Base-by-base conservation (phyloP, 805 yeast genomes). In the Candida awuae region DNA sequence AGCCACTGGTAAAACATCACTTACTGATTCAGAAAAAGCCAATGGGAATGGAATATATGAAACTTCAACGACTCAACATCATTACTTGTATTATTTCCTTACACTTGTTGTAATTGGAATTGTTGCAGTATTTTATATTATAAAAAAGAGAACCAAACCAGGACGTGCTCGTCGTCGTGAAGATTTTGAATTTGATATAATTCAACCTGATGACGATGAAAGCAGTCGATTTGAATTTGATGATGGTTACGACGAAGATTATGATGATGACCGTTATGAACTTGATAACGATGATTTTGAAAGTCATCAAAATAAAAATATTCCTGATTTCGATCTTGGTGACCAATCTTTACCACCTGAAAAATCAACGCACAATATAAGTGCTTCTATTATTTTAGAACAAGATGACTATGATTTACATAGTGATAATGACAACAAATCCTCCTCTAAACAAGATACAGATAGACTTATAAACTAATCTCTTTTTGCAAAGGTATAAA, bases 171-270 rank as follows among this genome's bases (percentile, higher is more conserved):
- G 84, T 59, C 63, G 82, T 54, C 63, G 87, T 61, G 75, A 80
- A 51, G 86, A 79, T 29, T 79, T 73, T 51, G 92, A 83, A 54
- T 80, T 83, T 53, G 94, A 83, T 53, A 76, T 82, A 34, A 83
- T 83, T 32, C 81, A 78, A 15, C 80, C 82, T 7, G 83, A 80
- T 46, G 76, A 71, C 15, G 52, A 50, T 7, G 52, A 50, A 37
- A 67, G 67, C 46, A 58, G 60, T 34, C 35, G 44, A 21, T 32
- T 52, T 18, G 58, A 49, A 18, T 52, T 52, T 30, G 46, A 62
- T 34, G 45, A 44, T 14, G 41, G 34, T 15, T 36, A 32, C 26
- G 20, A 23, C 16, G 25, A 22, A 22, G 41, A 40, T 18, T 23
- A 35, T 17, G 40, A 36, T 6, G 42, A 43, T 32, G 43, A 44